Conservation (phyloP, 1,284 basidiomycete genomes). For the Trametes hirsuta region DNA sequence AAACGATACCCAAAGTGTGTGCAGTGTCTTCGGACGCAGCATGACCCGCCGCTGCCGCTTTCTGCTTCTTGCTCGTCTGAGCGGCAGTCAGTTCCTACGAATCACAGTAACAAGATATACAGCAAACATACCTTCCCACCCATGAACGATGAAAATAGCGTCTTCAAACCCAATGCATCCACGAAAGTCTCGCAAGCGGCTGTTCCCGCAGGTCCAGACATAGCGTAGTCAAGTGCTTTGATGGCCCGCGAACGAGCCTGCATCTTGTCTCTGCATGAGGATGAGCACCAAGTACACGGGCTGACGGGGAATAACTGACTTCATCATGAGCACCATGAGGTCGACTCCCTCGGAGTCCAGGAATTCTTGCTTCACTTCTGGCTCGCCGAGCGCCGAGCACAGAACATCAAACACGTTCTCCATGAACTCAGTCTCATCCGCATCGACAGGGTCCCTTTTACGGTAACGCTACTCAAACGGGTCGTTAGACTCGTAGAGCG, state of each 20-base stretch:
- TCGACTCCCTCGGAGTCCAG: constrained; percentile 93
- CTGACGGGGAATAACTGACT: constrained; percentile 51
- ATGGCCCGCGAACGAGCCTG: constrained; percentile 81
- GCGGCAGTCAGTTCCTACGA: neutral
- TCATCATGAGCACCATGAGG: constrained; percentile 96
- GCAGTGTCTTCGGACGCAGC: constrained; percentile 82
- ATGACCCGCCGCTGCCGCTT: constrained; percentile 43
- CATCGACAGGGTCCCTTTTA: constrained; percentile 77
- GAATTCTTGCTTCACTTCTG: constrained; percentile 81
- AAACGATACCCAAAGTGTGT: constrained; percentile 88
- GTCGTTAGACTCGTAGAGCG: constrained; percentile 3
- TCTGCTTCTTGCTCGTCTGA: constrained; percentile 67
- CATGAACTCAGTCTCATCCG: constrained; percentile 96
- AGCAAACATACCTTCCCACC: constrained; percentile 66
- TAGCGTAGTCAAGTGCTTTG: constrained; percentile 90
- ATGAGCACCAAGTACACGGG: neutral
- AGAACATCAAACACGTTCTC: constrained; percentile 93
- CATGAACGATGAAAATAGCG: constrained; percentile 91
- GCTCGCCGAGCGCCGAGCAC: constrained; percentile 80
- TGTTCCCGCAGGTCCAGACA: constrained; percentile 81
- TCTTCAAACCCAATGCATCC: constrained; percentile 86
- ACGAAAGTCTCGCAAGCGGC: constrained; percentile 86
- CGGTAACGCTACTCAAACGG: constrained; percentile 74
- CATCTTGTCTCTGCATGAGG: constrained; percentile 73
- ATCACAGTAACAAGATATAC: neutral